These are phyloP conservation scores for Vigna radiata DNA, from an alignment of 306 rosid genomes.

Conservation along the genomic window DNA sequence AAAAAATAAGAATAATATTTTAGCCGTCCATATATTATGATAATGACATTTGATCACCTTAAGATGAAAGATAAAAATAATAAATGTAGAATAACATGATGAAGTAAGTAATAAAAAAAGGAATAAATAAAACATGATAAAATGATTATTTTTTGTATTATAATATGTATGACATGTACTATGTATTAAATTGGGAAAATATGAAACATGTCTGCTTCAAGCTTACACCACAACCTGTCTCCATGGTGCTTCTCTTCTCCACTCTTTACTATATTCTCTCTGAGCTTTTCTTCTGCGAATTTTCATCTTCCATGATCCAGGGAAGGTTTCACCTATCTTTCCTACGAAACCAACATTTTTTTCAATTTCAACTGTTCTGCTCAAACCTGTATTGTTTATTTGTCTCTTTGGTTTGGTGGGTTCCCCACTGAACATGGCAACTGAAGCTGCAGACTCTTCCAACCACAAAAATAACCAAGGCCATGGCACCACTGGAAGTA, in stretches of 20 bases:
- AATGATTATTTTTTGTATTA: neutral
- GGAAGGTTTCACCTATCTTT: constrained; percentile 11
- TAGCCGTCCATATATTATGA: constrained; percentile 7
- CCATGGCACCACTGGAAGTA: constrained; percentile 16
- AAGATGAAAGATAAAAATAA: neutral
- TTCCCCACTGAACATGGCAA: constrained; percentile 43
- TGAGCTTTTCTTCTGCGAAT: constrained; percentile 4
- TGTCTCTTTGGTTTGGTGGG: constrained; percentile 42
- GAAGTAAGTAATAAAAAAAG: neutral
- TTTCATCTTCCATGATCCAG: constrained; percentile 37
- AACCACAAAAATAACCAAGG: constrained; percentile 12
- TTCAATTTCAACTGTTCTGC: constrained; percentile 26
- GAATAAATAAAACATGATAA: too few relatives aligned
- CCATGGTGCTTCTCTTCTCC: constrained; percentile 47
- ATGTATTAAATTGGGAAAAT: constrained; percentile 35
- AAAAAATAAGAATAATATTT: constrained; percentile 2
- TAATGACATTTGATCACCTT: too few relatives aligned
- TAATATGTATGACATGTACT: constrained; percentile 19
- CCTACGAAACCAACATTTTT: neutral
- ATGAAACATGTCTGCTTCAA: constrained; percentile 48
- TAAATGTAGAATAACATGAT: too few relatives aligned
- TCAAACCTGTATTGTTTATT: constrained; percentile 24
- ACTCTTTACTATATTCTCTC: constrained; percentile 43
- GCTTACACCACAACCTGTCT: constrained; percentile 46
- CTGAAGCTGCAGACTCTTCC: constrained; percentile 26